These are phyloP conservation scores for Cucurbita ficifolia DNA, from an alignment of 306 rosid genomes.

Conservation along the genomic window DNA sequence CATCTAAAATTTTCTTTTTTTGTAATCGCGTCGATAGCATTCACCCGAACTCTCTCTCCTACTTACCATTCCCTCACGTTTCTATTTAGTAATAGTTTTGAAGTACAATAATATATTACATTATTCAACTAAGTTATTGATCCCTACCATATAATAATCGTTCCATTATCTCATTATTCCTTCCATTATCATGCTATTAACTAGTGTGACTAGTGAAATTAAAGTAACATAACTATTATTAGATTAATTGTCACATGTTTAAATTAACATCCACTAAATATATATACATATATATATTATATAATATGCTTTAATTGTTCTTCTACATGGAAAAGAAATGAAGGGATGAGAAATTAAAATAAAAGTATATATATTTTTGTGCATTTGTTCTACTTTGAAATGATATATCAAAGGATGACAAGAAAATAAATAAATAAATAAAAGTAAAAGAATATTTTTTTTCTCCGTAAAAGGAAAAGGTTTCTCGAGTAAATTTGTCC, in stretches of 20 bases:
- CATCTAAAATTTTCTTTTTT: too few relatives aligned
- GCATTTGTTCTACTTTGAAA: background rate
- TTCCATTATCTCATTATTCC: background rate
- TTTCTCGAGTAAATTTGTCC: background rate
- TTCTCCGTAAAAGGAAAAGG: background rate
- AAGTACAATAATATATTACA: too few relatives aligned
- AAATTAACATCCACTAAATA: background rate
- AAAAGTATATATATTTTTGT: background rate
- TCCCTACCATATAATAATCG: background rate
- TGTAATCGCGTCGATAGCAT: too few relatives aligned
- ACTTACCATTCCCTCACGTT: too few relatives aligned
- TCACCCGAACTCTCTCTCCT: too few relatives aligned
- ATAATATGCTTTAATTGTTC: background rate
- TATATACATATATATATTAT: too few relatives aligned
- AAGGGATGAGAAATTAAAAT: background rate
- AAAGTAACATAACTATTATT: background rate
- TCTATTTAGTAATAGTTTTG: too few relatives aligned
- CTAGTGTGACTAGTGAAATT: background rate
- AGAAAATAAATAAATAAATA: background rate
- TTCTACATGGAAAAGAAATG: background rate
- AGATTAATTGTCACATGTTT: background rate
- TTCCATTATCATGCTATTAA: background rate
- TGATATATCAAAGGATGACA: background rate
- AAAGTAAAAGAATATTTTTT: background rate
- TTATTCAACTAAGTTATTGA: background rate